Conservation (phyloP, 2,329 filamentous ascomycete genomes). For the Cladosporium sp. region DNA sequence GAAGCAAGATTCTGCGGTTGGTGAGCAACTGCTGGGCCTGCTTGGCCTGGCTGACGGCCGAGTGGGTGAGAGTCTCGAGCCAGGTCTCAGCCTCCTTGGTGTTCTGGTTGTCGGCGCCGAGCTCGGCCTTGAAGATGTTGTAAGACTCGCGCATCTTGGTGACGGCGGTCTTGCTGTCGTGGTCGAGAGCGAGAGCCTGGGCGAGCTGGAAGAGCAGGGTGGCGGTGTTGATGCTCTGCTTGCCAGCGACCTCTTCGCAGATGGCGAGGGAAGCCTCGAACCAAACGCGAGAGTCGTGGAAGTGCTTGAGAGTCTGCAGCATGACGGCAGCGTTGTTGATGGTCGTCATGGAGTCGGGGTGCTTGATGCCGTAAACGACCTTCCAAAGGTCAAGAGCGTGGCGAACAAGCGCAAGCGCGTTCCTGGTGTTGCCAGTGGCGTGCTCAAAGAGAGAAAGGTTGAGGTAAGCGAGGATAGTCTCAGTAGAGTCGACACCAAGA, state of each 20-base stretch:
- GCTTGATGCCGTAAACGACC: conserved; percentile 86
- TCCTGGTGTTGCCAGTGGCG: conserved; percentile 81
- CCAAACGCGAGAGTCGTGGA: conserved; percentile 91
- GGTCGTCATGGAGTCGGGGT: conserved; percentile 96
- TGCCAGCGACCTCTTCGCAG: conserved; percentile 85
- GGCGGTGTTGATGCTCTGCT: conserved; percentile 85
- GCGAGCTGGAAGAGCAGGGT: conserved; percentile 96
- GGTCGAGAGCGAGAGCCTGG: conserved; percentile 90
- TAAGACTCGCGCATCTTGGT: conserved; percentile 93
- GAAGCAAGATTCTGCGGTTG: conserved; percentile 21
- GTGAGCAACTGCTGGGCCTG: conserved; percentile 67
- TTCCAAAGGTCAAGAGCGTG: conserved; percentile 96
- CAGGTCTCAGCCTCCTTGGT: conserved; percentile 97
- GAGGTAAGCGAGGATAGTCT: conserved; percentile 91
- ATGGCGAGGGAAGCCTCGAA: conserved; percentile 89
- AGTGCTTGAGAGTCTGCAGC: conserved; percentile 92
- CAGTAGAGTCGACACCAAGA: conserved; percentile 84
- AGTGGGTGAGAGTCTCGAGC: conserved; percentile 93
- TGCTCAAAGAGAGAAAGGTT: conserved; percentile 94
- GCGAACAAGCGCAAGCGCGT: conserved; percentile 80
- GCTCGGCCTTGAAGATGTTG: conserved; percentile 84
- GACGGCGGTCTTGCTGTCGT: conserved; percentile 87
- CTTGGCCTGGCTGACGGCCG: conserved; percentile 89
- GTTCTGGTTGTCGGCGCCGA: conserved; percentile 89
- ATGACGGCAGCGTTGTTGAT: conserved; percentile 99